These are phyloP conservation scores for Phoenix roebelenii DNA, from an alignment of 176 grass and related monocot genomes.

Conservation along the genomic window DNA sequence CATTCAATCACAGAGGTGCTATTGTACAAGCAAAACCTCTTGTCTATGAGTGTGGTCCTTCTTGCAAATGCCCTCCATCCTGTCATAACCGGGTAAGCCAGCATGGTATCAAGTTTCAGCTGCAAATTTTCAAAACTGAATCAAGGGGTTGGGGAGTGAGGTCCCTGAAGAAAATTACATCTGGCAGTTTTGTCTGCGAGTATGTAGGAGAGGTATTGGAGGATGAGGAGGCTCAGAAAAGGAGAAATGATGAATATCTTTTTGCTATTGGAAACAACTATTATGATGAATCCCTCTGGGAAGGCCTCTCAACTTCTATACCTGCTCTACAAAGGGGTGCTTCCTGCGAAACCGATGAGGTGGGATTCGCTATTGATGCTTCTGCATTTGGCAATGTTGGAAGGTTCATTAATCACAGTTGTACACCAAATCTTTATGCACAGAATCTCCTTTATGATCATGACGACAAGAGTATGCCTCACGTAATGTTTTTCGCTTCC, in stretches of 20 bases:
- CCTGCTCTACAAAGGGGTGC: conserved; percentile 28
- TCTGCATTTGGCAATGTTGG: conserved; percentile 34
- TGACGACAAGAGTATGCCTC: conserved; percentile 41
- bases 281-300: conserved; percentile 48
- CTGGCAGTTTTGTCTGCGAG: conserved; percentile 57
- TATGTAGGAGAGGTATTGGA: conserved; percentile 41
- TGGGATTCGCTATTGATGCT: conserved; percentile 27
- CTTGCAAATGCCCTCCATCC: conserved; percentile 36
- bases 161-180: conserved; percentile 38
- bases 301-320: conserved; percentile 11
- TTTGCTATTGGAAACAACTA: conserved; percentile 44
- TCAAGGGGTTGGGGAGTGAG: conserved; percentile 48
- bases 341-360: conserved; percentile 17
- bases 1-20: conserved; percentile 49
- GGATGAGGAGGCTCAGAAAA: conserved; percentile 37
- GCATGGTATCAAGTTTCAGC: conserved; percentile 34
- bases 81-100: conserved; percentile 42
- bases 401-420: conserved; percentile 52
- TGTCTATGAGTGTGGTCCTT: conserved; percentile 42
- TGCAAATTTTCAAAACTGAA: conserved; percentile 46
- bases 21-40: conserved; percentile 52
- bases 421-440: conserved; percentile 41
- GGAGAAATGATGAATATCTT: conserved; percentile 40
- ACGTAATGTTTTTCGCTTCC: conserved; percentile 42
- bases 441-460: conserved; percentile 58